These are phyloP conservation scores for Thuidium tamariscinum DNA, from an alignment of 225 moss, liverwort and hornwort genomes.

Conservation along the genomic window DNA sequence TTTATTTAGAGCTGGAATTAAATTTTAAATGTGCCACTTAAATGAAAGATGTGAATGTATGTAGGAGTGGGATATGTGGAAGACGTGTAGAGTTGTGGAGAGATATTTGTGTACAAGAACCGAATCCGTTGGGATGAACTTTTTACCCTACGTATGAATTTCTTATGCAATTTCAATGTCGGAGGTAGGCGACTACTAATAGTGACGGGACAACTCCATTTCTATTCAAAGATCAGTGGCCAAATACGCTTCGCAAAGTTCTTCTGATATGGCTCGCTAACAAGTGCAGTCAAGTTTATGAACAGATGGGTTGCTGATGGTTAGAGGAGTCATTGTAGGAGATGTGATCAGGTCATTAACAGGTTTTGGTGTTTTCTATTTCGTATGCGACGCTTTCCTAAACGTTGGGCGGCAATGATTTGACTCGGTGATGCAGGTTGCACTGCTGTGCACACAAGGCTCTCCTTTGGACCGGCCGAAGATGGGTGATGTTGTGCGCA, in stretches of 20 bases:
- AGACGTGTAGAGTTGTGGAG: neutral
- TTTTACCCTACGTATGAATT: too few species aligned
- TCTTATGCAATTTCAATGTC: neutral
- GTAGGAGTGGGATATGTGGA: neutral
- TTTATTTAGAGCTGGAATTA: neutral
- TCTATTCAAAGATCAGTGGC: neutral
- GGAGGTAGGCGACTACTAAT: neutral
- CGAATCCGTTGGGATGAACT: neutral
- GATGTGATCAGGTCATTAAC: neutral
- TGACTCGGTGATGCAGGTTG: conserved; percentile 43
- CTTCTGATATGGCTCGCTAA: neutral
- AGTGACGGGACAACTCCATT: neutral
- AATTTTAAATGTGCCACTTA: neutral
- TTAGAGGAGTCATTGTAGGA: neutral
- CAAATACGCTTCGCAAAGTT: neutral
- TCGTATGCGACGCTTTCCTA: neutral
- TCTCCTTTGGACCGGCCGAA: conserved; percentile 88
- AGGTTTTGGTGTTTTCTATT: neutral
- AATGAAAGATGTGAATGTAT: neutral
- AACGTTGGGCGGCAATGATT: neutral
- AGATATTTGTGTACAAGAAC: neutral
- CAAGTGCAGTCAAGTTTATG: neutral
- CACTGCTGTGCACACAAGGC: conserved; percentile 79
- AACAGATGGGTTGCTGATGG: neutral
- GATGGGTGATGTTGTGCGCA: conserved; percentile 89